Percentiles rank a stretch among this genome's conserved stretches.
phyloP scores from a whole-genome alignment of 179 eudicot genomes.

The Gypsophila paniculata region DNA sequence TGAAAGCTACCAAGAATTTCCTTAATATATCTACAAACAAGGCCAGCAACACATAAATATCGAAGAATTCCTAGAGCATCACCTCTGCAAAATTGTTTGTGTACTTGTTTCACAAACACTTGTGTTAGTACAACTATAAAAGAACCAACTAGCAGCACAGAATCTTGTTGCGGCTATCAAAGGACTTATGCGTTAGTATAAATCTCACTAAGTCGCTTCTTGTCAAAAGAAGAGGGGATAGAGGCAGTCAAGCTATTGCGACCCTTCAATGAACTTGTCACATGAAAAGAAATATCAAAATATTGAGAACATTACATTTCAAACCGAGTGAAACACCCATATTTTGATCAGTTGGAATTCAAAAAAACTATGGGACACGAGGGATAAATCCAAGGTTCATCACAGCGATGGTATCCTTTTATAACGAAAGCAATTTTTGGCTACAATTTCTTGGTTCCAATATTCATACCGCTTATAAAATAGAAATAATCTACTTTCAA shows the following conservation, averaged over 20 bases:
- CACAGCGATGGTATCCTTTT: background rate
- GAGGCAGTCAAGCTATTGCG: background rate
- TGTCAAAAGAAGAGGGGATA: background rate
- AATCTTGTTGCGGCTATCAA: background rate
- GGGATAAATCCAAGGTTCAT: background rate
- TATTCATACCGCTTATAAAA: background rate
- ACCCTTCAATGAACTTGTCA: background rate
- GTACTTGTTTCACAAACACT: background rate
- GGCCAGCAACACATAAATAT: background rate
- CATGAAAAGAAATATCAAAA: background rate
- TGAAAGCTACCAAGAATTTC: background rate
- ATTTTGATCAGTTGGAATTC: background rate
- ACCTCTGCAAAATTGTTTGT: background rate
- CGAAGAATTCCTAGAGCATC: too few relatives aligned
- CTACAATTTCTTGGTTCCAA: background rate
- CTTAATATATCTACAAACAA: background rate
- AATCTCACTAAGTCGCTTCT: background rate
- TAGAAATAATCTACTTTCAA: background rate
- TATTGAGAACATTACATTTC: background rate
- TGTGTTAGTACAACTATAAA: too few relatives aligned
- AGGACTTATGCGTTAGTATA: background rate
- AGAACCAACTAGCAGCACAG: background rate
- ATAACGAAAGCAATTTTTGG: background rate
- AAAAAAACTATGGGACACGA: background rate
- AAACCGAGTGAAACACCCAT: background rate